Evolutionary conservation across 352 stramenopile species (phyloP), one percentile per base, ranked within the genome.

Genomic region (Globisporangium lucens): DNA sequence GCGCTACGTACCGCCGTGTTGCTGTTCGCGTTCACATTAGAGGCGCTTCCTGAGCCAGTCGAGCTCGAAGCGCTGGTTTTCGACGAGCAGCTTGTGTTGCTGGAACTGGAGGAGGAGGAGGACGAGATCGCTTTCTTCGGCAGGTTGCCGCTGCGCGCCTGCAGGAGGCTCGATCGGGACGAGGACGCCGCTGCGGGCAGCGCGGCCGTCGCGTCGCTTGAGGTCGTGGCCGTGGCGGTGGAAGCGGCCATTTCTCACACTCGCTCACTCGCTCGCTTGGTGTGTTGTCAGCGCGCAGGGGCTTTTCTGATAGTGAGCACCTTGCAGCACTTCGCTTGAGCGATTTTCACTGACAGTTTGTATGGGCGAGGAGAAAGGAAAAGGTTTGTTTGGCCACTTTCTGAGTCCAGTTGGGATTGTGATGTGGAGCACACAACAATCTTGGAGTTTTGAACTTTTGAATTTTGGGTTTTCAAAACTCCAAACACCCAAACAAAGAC

Each of bases 121-220:
- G 46, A 27, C 9, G 76, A 67, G 17, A 51, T 51, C 9, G 63
- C 64, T 33, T 69, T 82, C 67, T 82, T 80, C 47, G 76, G 74
- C n/a, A 75, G 71, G 53, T 74, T 83, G 10, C 61, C 70, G 13
- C 66, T 63, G 30, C 65, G 60, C 22, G 24, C 51, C 35, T 70
- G 65, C 33, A 70, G 65, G 52, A 36, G 22, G 12, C 17, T 61
- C 22, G 65, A 46, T 12, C 49, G 53, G 30, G 52, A 46, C 3
- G 35, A 13, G 24, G 56, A 30, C 36, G 38, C 35, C 47, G 56
- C 20, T 5, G 56, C 30, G 2, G 66, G 13, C 2, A 38, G 59
- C 10, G 61, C 12, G 3, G 27, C 15, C 8, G 24, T 46, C 43
- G 43, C 5, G 63, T 22, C 56, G 63, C 52, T 41, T 27, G 46